These are phyloP conservation scores for Penicillium verhagenii DNA, from an alignment of 495 filamentous ascomycete species.

Conservation along the genomic window DNA sequence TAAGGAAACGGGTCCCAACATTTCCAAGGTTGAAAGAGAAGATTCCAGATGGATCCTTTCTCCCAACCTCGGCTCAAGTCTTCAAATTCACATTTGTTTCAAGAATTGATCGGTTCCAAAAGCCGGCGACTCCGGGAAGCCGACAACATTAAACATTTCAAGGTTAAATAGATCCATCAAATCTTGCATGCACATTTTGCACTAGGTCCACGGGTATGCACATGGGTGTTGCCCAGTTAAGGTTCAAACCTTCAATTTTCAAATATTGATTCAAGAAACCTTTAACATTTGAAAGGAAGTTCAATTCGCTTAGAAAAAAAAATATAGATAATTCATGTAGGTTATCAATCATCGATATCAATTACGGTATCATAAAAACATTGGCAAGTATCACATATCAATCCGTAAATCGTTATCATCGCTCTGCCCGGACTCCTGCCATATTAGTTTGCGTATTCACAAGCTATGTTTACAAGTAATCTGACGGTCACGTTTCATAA, in stretches of 20 bases:
- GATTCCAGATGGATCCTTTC: neutral
- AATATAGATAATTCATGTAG: neutral
- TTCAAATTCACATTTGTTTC: neutral
- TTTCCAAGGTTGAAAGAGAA: too few species aligned
- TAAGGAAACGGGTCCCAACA: neutral
- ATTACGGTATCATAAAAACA: neutral
- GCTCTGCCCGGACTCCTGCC: neutral
- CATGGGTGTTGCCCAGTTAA: too few species aligned
- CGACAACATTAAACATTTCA: too few species aligned
- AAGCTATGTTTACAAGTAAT: neutral
- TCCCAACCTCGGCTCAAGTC: neutral
- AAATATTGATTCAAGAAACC: too few species aligned
- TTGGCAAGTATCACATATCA: neutral
- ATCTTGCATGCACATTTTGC: too few species aligned
- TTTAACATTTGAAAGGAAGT: too few species aligned
- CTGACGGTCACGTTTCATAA: neutral
- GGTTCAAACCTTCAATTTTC: too few species aligned
- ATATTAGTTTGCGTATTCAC: neutral
- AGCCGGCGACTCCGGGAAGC: too few species aligned
- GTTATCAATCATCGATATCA: neutral
- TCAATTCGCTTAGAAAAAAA: too few species aligned
- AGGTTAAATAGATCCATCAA: too few species aligned
- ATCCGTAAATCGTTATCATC: neutral
- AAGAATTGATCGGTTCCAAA: neutral
- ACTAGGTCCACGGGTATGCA: too few species aligned